Evolutionary conservation across 768 basidiomycete species (phyloP), one percentile per base, ranked within the genome.

Genomic region (Hygrophorus russula): DNA sequence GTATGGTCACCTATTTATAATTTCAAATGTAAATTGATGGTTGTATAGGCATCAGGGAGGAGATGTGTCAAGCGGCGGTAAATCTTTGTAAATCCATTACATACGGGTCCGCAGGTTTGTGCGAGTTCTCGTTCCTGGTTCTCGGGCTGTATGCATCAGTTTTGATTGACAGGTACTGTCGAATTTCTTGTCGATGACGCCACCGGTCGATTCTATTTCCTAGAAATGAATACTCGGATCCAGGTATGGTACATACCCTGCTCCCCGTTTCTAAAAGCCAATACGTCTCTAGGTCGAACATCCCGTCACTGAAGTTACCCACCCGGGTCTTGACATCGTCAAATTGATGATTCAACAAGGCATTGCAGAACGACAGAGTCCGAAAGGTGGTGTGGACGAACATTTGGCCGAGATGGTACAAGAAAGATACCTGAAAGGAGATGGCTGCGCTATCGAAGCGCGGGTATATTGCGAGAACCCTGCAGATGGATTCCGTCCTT

Each of bases 221-320:
- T 85, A 10, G 81, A 85, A 56, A 76, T 83, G 73, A 83, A 85
- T 48, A 77, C 78, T 0, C 67, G 80, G 7, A 70, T 81, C 36
- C 78, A 80, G 53, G 76, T 67, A 41, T 41, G 52, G 31, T 32
- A n/a, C 20, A 8, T 37, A 38, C 31, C 20, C 30, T 17, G 19
- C 1, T 29, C 4, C 41, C n/a, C 3, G 17, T 15, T 17, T 4
- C 6, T 1, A 29, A 48, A 36, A 42, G 40, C 17, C 15, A 9
- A 41, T 7, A 8, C 28, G 1, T 13, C 7, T 51, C 7, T 51
- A 80, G 67, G 79, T 83, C 13, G 81, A 83, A 56, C 81, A 85
- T 47, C 67, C 76, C 1, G 66, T 83, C 27, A 82, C 80, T 0
- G 80, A 82, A 56, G 63, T 61, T 14, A 60, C 68, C 5, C 64